Evolutionary conservation across 768 basidiomycete species (phyloP).

Genomic region (Lactarius deliciosus): DNA sequence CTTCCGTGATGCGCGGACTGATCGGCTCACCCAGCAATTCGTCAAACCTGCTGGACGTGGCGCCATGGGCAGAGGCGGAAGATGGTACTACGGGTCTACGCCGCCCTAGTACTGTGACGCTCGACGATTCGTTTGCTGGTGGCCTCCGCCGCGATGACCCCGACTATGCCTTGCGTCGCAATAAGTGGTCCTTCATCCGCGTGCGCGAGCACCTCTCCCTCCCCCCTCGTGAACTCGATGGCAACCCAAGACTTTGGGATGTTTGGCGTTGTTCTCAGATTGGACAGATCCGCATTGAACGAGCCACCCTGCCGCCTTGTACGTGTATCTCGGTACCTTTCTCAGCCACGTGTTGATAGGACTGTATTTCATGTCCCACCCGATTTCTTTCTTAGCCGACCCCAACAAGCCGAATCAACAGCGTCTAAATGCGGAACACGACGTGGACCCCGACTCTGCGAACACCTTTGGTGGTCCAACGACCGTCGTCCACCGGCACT

Average conservation of each 20-base stretch:
- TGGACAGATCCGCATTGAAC: conserved; percentile 36
- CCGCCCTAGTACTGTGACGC: conserved; percentile 24
- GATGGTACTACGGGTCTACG: conserved; percentile 11
- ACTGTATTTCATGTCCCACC: conserved; percentile 9
- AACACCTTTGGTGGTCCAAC: conserved; percentile 54
- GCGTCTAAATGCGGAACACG: conserved; percentile 60
- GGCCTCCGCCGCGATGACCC: conserved; percentile 42
- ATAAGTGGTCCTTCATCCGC: conserved; percentile 23
- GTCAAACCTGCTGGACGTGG: conserved; percentile 16
- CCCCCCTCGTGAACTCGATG: conserved; percentile 18
- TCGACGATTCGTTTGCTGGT: conserved; percentile 43
- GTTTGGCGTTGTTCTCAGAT: conserved; percentile 36
- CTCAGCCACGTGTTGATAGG: background rate
- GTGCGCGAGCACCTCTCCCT: conserved; percentile 6
- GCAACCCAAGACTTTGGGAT: conserved; percentile 22
- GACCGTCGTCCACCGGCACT: conserved; percentile 79
- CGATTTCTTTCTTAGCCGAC: conserved; percentile 41
- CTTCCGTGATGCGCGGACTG: conserved; percentile 11
- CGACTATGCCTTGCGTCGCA: conserved; percentile 38
- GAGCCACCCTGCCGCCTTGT: conserved; percentile 26
- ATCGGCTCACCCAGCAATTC: background rate
- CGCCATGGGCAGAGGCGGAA: conserved; percentile 21
- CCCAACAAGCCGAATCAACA: conserved; percentile 65
- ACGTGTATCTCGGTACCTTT: background rate
- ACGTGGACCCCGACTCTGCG: conserved; percentile 48